Base-by-base conservation (phyloP, 2,329 filamentous ascomycete genomes). In the Aspergillus fumigatiaffinis region DNA sequence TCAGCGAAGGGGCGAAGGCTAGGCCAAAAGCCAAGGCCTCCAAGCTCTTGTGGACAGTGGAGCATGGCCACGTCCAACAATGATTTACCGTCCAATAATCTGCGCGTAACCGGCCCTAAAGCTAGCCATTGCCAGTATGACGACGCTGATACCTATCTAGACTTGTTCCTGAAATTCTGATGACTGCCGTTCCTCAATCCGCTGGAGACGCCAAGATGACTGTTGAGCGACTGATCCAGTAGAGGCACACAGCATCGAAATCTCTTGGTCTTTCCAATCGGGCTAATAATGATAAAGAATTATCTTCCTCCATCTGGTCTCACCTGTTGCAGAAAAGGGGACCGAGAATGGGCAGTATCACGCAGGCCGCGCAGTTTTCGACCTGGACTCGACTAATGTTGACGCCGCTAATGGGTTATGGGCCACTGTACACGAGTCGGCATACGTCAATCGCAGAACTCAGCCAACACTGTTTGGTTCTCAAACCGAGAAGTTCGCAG, bases 401-500 rank as follows among this genome's bases (percentile, higher is more conserved):
- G 32, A 38, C 14, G 32, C 32, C 14, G 14, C 32, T 17, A 38
- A 38, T 7, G 32, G 4, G 32, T 17, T 38, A 38, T 38, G 32
- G 32, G 32, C 14, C 32, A 38, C 32, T 38, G 32, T 38, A 17
- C 32, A 38, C 32, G 32, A 38, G 32, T 38, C 14, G 2, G 32
- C 32, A 17, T 38, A 38, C 32, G 32, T 38, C 32, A 38, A 38
- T 38, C 14, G 14, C 32, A 38, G 32, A 17, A 7, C 32, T 38
- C 32, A 7, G 32, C 32, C 32, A 38, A 17, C 14, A 17, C 14
- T 35, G 4, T 38, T 3, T 51, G 25, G 41, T 50, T 57, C 51
- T 51, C 35, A 29, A 14, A 44, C 14, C 7, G 53, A 21, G 57
- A 54, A 57, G 25, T 63, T 38, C 48, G 50, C 47, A 55, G 35